Base-by-base conservation (phyloP, 345 rosid species). In the Iberis pinnata region DNA sequence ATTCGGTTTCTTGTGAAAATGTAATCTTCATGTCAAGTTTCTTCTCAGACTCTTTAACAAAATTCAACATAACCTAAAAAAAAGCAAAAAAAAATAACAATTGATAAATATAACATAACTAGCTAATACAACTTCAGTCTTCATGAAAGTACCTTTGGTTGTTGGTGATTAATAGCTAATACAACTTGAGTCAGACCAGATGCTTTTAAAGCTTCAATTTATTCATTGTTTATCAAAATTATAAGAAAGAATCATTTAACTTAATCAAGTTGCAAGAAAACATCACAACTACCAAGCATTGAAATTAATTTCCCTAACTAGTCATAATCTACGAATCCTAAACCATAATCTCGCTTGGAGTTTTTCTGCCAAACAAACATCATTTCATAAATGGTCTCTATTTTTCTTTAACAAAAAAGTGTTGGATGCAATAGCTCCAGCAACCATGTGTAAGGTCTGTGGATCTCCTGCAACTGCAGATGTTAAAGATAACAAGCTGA, bases 401-500 rank as follows among this genome's bases (percentile, higher is more conserved):
- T 4, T 13, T n/a, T n/a, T n/a, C n/a, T n/a, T n/a, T n/a, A n/a
- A 6, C 8, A 48, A 56, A 24, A 38, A 33, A 40, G 41, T 38
- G 29, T 48, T 48, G 41, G 26, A 35, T 22, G 99, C 99, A 24
- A 88, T 73, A 56, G 99, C 99, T 46, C 99, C 99, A 63, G 99
- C 97, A 52, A 92, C 83, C 98, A 92, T 88, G 61, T 95, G 85
- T 36, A 92, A 78, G 13, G 97, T 88, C 68, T 88, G 96, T 52
- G 93, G 88, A 81, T 92, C 98, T 67, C 87, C 87, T 15, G 96
- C 90, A 55, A 75, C 86, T 52, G 86, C 78, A 54, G 99, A 95
- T 63, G 94, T 88, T 32, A 64, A 67, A 7, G 97, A 78, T 64
- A 88, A 71, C 61, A 92, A 70, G 70, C 79, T 72, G 60, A 92